These are phyloP conservation scores for Glycine latifolia DNA, from an alignment of 306 rosid genomes.

Conservation along the genomic window DNA sequence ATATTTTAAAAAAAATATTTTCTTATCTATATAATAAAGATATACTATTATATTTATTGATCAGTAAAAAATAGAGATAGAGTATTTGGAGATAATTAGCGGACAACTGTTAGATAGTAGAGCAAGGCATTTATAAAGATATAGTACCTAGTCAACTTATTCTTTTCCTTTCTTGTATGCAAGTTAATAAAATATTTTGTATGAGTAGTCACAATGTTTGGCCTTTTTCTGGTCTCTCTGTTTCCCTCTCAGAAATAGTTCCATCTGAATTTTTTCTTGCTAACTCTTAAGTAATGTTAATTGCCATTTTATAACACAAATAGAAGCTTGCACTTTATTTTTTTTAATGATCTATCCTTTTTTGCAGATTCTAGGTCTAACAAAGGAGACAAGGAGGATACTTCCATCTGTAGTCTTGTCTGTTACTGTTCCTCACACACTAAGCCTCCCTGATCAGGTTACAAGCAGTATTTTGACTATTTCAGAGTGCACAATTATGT, in stretches of 20 bases:
- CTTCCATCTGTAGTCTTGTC: conserved; percentile 82
- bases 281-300: background rate
- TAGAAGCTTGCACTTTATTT: background rate
- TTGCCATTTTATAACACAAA: background rate
- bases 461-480: conserved; percentile 29
- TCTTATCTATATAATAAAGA: too few species aligned
- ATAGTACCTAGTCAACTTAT: background rate
- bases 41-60: background rate
- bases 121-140: background rate
- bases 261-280: conserved; percentile 4
- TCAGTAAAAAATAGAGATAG: background rate
- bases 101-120: background rate
- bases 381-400: conserved; percentile 77
- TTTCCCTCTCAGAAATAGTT: background rate
- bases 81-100: background rate
- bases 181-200: conserved; percentile 7
- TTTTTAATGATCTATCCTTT: conserved; percentile 14
- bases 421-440: conserved; percentile 94
- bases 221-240: background rate
- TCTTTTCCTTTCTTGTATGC: background rate
- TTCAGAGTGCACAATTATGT: background rate
- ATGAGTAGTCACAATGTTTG: background rate
- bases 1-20: too few species aligned
- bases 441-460: conserved; percentile 96
- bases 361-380: conserved; percentile 74